phyloP scores from a whole-genome alignment of 2,329 filamentous ascomycete species.

The Rhynchosporium graminicola region DNA sequence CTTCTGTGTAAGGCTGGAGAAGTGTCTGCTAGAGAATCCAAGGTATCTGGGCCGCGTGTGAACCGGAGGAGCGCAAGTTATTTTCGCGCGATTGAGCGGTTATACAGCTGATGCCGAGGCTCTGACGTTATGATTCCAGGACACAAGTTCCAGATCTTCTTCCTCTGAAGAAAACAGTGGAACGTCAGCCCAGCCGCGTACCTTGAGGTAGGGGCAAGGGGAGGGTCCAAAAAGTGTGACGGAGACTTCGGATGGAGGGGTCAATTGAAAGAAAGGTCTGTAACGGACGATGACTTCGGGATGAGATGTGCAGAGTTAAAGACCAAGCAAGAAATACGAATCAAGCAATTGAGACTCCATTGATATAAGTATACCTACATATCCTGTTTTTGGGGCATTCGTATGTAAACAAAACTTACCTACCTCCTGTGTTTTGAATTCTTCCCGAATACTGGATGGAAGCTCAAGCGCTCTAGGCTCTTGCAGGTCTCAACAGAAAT shows the following conservation, averaged over 20 bases:
- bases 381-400: neutral
- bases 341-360: neutral
- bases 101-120: conserved; percentile 18
- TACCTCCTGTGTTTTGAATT: no score
- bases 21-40: conserved; percentile 2
- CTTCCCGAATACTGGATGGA: no score
- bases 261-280: neutral
- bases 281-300: neutral
- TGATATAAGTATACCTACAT: neutral
- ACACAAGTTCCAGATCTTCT: conserved; percentile 16
- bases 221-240: neutral
- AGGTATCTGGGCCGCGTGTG: neutral
- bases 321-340: neutral
- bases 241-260: conserved; percentile 22
- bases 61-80: neutral
- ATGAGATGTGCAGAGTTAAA: neutral
- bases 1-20: conserved; percentile 1
- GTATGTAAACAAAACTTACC: no score
- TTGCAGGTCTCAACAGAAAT: conserved; percentile 17
- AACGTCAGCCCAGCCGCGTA: neutral
- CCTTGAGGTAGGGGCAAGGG: conserved; percentile 8
- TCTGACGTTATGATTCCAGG: conserved; percentile 1
- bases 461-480: neutral
- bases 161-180: conserved; percentile 15
- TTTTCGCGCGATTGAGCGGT: conserved; percentile 7